Conservation (phyloP, 192 early-diverging fungal genomes). For the Mycoemilia scoparia region DNA sequence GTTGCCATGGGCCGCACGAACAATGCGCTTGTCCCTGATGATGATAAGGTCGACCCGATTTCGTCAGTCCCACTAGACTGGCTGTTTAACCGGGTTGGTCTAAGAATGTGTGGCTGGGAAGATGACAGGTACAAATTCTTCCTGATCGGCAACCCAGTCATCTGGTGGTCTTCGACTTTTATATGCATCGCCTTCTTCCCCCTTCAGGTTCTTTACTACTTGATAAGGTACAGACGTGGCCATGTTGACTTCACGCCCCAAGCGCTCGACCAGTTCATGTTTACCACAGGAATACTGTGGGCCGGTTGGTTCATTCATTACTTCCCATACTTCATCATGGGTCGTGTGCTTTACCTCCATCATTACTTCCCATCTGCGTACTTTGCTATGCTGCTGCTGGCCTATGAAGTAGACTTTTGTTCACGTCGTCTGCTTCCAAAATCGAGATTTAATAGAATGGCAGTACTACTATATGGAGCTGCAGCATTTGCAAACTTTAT, state of each 20-base stretch:
- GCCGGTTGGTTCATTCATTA: constrained; percentile 93
- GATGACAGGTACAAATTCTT: constrained; percentile 74
- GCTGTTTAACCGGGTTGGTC: constrained; percentile 69
- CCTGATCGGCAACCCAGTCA: constrained; percentile 79
- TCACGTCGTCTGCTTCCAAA: constrained; percentile 13
- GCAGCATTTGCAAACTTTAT: constrained; percentile 39
- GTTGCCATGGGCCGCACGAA: constrained; percentile 92
- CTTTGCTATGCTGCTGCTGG: constrained; percentile 70
- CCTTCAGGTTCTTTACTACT: constrained; percentile 26
- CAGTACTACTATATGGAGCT: constrained; percentile 5
- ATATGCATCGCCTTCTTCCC: constrained; percentile 22
- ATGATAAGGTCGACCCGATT: constrained; percentile 72
- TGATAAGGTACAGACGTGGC: constrained; percentile 42
- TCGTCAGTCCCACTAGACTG: constrained; percentile 69
- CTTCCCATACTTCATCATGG: constrained; percentile 88
- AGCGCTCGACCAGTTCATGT: constrained; percentile 55
- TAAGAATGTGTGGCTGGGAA: constrained; percentile 89
- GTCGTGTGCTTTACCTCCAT: constrained; percentile 87
- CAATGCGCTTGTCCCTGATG: constrained; percentile 84
- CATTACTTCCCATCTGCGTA: constrained; percentile 95
- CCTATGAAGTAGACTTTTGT: constrained; percentile 63
- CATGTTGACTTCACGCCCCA: constrained; percentile 5
- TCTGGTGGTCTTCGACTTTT: constrained; percentile 68
- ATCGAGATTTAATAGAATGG: constrained; percentile 3
- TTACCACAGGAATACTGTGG: constrained; percentile 49